phyloP scores from a whole-genome alignment of 164 flowering plant species.

The grape (Vitis vinifera) region DNA sequence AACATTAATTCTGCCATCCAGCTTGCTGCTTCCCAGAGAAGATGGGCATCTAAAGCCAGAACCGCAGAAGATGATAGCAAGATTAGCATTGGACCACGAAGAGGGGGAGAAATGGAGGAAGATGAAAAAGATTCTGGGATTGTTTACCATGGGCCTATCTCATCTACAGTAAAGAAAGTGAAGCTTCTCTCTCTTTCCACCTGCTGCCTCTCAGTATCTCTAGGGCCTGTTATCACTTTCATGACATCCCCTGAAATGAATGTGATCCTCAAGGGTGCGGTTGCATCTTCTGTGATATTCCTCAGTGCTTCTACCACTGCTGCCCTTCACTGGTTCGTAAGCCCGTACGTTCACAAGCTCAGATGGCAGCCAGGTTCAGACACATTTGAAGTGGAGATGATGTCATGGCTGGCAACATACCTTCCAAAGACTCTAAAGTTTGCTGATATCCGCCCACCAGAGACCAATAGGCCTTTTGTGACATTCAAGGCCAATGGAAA shows the following conservation, averaged over 20 bases:
- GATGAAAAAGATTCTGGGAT: conserved; percentile 50
- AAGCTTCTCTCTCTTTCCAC: conserved; percentile 94
- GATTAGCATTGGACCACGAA: conserved; percentile 82
- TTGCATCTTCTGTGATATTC: conserved; percentile 86
- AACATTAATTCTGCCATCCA: conserved; percentile 15
- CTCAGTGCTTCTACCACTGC: conserved; percentile 89
- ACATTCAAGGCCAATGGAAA: conserved; percentile 75
- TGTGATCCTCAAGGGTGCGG: conserved; percentile 87
- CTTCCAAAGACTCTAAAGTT: conserved; percentile 70
- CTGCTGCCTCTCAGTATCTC: conserved; percentile 89
- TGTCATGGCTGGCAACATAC: conserved; percentile 82
- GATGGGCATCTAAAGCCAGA: conserved; percentile 63
- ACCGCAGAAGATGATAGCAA: conserved; percentile 49
- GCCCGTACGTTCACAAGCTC: conserved; percentile 90
- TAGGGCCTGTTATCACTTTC: conserved; percentile 92
- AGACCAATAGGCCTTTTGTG: conserved; percentile 81
- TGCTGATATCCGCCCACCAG: conserved; percentile 68
- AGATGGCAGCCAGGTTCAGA: conserved; percentile 95
- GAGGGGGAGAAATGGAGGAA: conserved; percentile 29
- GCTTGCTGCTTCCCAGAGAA: conserved; percentile 30
- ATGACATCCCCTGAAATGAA: conserved; percentile 84
- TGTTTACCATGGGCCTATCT: conserved; percentile 82
- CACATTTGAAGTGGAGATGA: conserved; percentile 82
- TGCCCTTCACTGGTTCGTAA: conserved; percentile 94
- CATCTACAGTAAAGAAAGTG: conserved; percentile 91